Conservation (phyloP, 192 early-diverging fungal genomes). For the Cetraspora pellucida region DNA sequence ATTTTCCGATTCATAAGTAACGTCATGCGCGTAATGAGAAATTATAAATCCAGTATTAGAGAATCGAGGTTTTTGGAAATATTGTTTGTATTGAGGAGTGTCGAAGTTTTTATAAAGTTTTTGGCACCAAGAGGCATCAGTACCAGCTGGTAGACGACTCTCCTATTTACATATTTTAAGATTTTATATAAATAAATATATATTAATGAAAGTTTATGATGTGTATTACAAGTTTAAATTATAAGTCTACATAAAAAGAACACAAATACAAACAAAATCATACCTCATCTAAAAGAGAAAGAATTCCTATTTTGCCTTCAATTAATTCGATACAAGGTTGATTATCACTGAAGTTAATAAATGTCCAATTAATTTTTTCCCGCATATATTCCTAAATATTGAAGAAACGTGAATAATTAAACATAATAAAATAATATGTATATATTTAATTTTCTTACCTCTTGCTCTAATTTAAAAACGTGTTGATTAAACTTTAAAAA, state of each 20-base stretch:
- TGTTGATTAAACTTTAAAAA: conserved; percentile 86
- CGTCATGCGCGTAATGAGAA: conserved; percentile 94
- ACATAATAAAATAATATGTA: background rate
- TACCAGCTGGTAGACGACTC: conserved; percentile 79
- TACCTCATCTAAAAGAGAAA: conserved; percentile 96
- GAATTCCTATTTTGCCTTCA: conserved; percentile 91
- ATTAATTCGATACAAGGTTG: conserved; percentile 99
- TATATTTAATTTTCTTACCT: conserved; percentile 39
- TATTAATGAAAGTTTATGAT: no score
- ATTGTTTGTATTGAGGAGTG: conserved; percentile 62
- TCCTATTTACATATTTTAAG: conserved; percentile 39
- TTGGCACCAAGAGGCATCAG: conserved; percentile 82
- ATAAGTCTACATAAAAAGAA: background rate
- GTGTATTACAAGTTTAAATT: no score
- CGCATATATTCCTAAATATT: conserved; percentile 76
- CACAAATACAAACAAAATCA: conserved; percentile 36
- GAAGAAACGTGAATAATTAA: background rate
- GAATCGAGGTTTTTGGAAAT: conserved; percentile 92
- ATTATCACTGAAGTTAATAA: conserved; percentile 99
- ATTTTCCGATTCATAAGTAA: conserved; percentile 90
- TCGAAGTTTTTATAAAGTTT: conserved; percentile 89
- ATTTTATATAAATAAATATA: no score
- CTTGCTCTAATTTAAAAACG: conserved; percentile 98
- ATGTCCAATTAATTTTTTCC: conserved; percentile 97
- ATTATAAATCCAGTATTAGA: conserved; percentile 87